Evolutionary conservation across 2,329 filamentous ascomycete genomes (phyloP).

Genomic region (Dothiorella sarmentorum): DNA sequence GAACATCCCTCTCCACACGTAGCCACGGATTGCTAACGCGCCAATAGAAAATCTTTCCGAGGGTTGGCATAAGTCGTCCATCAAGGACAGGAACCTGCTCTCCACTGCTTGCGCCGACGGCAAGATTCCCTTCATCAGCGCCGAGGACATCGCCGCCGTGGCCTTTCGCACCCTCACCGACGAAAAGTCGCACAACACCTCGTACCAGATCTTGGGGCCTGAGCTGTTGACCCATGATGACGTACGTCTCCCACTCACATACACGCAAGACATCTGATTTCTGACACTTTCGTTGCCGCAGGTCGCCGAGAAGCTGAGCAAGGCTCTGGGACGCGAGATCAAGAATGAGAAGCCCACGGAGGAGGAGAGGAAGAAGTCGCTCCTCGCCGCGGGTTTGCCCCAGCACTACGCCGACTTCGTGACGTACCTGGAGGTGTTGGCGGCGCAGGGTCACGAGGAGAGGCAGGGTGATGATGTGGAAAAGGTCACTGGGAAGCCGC

Average conservation of each 20-base stretch:
- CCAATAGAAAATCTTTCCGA: constrained; percentile 46
- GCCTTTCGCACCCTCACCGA: constrained; percentile 42
- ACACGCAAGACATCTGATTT: not conserved
- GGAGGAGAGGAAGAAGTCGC: constrained; percentile 6
- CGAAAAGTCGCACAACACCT: constrained; percentile 40
- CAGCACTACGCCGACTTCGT: not conserved
- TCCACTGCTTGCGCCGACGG: constrained; percentile 45
- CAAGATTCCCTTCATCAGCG: constrained; percentile 47
- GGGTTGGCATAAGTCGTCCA: constrained; percentile 28
- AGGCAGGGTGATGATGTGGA: not conserved
- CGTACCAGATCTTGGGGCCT: constrained; percentile 36
- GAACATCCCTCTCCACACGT: not conserved
- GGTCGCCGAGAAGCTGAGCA: constrained; percentile 20
- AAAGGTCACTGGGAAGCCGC: not conserved
- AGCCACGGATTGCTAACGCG: not conserved
- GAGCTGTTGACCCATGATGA: constrained; percentile 34
- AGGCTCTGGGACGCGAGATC: constrained; percentile 4
- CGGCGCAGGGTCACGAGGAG: not conserved
- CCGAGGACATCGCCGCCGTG: constrained; percentile 47
- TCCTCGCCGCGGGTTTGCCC: not conserved
- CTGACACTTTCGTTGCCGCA: not conserved
- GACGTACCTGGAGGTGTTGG: not conserved
- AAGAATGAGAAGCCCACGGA: not conserved
- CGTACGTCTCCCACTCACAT: not conserved
- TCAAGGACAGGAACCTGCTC: constrained; percentile 41